Conservation (phyloP, 306 rosid species). For the Vicia villosa region DNA sequence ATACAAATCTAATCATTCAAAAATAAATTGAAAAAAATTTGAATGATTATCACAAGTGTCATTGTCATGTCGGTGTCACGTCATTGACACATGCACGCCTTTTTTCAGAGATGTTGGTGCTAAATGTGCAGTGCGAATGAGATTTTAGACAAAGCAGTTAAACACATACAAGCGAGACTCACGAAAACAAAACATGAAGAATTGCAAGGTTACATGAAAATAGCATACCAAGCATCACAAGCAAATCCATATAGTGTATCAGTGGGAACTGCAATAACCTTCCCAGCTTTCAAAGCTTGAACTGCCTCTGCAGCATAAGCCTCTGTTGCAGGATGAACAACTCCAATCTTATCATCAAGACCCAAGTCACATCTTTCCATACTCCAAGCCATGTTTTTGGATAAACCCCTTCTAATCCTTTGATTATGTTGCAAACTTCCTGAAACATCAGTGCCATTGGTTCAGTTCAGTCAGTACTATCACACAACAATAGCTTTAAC, state of each 20-base stretch:
- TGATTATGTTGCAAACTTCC: constrained; percentile 39
- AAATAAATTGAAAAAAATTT: background rate
- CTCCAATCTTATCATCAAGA: constrained; percentile 42
- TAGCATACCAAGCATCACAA: constrained; percentile 86
- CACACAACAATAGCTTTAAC: background rate
- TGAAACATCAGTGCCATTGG: constrained; percentile 32
- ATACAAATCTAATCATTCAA: background rate
- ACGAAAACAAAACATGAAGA: background rate
- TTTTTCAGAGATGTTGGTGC: no score
- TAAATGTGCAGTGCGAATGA: background rate
- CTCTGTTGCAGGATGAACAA: constrained; percentile 67
- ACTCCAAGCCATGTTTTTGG: constrained; percentile 53
- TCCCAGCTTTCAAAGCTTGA: constrained; percentile 67
- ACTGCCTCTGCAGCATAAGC: constrained; percentile 62
- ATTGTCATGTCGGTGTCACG: no score
- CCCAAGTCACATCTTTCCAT: constrained; percentile 44
- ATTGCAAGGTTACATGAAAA: constrained; percentile 1
- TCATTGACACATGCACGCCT: no score
- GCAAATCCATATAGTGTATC: constrained; percentile 91
- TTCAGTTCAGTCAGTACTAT: constrained; percentile 2
- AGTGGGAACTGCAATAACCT: constrained; percentile 82
- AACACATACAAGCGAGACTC: background rate
- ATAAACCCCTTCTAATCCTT: constrained; percentile 37
- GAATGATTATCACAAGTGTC: no score
- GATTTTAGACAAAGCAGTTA: constrained; percentile 7